Evolutionary conservation across 2,329 filamentous ascomycete species (phyloP), one percentile per base, ranked within the genome.

Genomic region (Daldinia sp.): DNA sequence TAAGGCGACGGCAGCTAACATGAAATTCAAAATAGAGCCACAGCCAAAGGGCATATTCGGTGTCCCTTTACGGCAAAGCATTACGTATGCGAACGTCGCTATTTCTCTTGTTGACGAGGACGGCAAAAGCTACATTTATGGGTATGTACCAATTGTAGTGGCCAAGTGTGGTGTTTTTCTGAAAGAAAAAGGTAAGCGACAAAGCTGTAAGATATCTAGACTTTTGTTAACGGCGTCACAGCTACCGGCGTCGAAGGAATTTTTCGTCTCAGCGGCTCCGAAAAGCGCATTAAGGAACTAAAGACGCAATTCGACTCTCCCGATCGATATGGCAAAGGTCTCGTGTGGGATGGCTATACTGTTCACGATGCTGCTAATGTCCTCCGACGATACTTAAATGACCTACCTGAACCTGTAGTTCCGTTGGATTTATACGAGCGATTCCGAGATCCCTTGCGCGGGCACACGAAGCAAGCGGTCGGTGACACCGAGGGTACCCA

Each of bases 341-440:
- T 99, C 23, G 92, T 97, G 72, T 99, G 95, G 95, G 91, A 93
- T 47, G 95, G 95, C 47, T 99, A 97, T 77, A 99, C 95, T 0
- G 95, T 99, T 39, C 95, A 99, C 78, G 95, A 99, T 83, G 95
- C 95, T 23, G 94, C 95, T 72, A 99, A 98, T 74, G 94, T 99
- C 64, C 85, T 99, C 43, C 90, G 95, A 66, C 88, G 95, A 71
- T 99, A 99, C 76, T 88, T 99, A 66, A 98, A 98, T 77, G 92
- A 97, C 74, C 85, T 99, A 1, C 95, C 95, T 2, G 95, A 99
- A 75, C 95, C 95, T 4, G 97, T 99, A 67, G 95, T 99, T 27
- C 95, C 95, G 2, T 83, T 98, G 54, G 91, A 96, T 71, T 89
- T 97, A 67, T 99, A 99, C 76, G 91, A 96, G 73, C 87, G 87